Percentiles rank a stretch among this genome's conserved stretches.
Conservation (phyloP, 768 basidiomycete species). For the Suillus discolor region DNA sequence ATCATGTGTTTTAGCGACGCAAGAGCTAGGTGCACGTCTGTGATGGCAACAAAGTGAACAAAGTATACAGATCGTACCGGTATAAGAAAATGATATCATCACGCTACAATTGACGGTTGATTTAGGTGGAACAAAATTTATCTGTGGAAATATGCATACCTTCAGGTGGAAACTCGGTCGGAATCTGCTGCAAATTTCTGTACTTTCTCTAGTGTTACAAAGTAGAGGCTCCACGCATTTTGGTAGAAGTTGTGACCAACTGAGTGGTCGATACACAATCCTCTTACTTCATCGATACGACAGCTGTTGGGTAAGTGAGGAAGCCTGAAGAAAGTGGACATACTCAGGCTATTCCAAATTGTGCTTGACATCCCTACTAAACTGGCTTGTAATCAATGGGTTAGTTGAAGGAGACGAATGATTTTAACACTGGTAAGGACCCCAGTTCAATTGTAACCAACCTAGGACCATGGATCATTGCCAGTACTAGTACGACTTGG, state of each 20-base stretch:
- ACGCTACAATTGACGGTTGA: constrained; percentile 5
- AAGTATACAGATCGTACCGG: constrained; percentile 54
- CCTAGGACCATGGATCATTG: too few relatives aligned
- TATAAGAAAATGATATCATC: constrained; percentile 90
- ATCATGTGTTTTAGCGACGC: constrained; percentile 92
- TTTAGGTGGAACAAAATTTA: background rate
- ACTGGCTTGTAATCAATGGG: too few relatives aligned
- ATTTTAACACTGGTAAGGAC: too few relatives aligned
- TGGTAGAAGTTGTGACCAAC: background rate
- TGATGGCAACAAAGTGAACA: background rate
- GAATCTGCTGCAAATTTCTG: constrained; percentile 88
- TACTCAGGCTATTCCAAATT: background rate
- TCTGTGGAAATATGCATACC: background rate
- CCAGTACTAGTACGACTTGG: too few relatives aligned
- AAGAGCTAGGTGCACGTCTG: background rate
- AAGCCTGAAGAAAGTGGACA: background rate
- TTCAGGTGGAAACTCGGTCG: background rate
- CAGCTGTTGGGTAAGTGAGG: background rate
- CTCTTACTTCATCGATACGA: background rate
- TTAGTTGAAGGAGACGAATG: background rate
- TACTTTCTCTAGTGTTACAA: constrained; percentile 78
- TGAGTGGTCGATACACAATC: background rate
- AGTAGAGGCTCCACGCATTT: constrained; percentile 49
- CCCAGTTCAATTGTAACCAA: too few relatives aligned
- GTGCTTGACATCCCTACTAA: background rate